phyloP scores from a whole-genome alignment of 805 yeast genomes.

The Clavispora vitiphila region DNA sequence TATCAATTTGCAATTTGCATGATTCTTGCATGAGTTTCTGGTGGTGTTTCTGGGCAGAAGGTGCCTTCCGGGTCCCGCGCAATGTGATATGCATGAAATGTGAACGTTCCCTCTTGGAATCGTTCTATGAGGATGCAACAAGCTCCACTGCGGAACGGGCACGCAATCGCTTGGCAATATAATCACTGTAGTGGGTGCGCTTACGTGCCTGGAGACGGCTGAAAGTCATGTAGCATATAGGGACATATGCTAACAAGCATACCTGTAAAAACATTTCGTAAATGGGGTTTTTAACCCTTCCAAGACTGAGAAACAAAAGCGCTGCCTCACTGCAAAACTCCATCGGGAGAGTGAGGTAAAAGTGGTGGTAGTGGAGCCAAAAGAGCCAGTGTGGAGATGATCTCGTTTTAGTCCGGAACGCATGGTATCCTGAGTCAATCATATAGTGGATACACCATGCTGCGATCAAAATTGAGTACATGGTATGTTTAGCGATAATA shows the following conservation, averaged over 20 bases:
- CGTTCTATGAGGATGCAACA: neutral
- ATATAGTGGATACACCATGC: constrained; percentile 33
- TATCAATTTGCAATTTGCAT: no score
- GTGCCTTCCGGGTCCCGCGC: no score
- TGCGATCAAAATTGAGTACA: constrained; percentile 33
- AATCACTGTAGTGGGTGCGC: constrained; percentile 15
- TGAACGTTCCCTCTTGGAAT: no score
- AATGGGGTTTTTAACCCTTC: constrained; percentile 20
- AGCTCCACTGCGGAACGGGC: constrained; percentile 4
- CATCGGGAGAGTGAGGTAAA: constrained; percentile 31
- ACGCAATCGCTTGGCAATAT: constrained; percentile 18
- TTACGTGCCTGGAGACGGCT: constrained; percentile 22
- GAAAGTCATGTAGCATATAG: constrained; percentile 33
- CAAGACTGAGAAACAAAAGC: constrained; percentile 31
- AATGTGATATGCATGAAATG: no score
- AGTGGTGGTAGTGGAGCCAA: constrained; percentile 33
- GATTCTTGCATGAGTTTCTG: no score
- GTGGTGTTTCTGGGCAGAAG: no score
- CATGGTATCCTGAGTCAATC: constrained; percentile 30
- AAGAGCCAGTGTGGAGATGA: constrained; percentile 31
- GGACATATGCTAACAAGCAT: constrained; percentile 29
- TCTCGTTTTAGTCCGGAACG: constrained; percentile 32
- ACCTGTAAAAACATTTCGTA: constrained; percentile 24
- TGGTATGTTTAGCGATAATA: constrained; percentile 36
- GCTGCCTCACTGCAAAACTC: constrained; percentile 31